phyloP scores from a whole-genome alignment of 768 basidiomycete species.

The Tephrocybe sp. region DNA sequence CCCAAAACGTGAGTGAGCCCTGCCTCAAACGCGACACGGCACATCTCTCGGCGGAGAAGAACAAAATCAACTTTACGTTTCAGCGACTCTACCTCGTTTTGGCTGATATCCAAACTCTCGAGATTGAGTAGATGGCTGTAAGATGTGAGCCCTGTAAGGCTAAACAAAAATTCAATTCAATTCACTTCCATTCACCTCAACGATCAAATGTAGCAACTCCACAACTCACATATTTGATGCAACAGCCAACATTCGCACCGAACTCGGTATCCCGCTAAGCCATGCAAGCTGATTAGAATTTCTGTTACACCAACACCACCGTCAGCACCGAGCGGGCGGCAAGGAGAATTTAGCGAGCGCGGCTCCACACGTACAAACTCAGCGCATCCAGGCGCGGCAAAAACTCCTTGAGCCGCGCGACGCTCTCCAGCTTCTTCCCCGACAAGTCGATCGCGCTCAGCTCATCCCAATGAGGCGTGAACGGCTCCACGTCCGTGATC shows the following conservation, averaged over 20 bases:
- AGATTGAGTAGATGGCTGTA: slow-evolving; percentile 85
- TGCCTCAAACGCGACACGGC: no score
- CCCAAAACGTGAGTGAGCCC: slow-evolving; percentile 17
- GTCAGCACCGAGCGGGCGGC: no score
- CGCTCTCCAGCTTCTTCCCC: slow-evolving; percentile 71
- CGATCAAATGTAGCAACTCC: neutral
- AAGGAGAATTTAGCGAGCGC: no score
- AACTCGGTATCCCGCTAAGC: slow-evolving; percentile 74
- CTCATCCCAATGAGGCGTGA: slow-evolving; percentile 92
- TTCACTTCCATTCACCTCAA: neutral
- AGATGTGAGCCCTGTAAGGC: slow-evolving; percentile 83
- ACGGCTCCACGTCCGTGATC: slow-evolving; percentile 93
- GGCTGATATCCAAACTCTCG: slow-evolving; percentile 86
- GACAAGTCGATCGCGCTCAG: slow-evolving; percentile 73
- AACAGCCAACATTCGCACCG: slow-evolving; percentile 74
- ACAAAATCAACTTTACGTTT: slow-evolving; percentile 57
- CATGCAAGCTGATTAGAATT: slow-evolving; percentile 74
- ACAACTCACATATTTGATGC: slow-evolving; percentile 66
- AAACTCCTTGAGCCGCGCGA: slow-evolving; percentile 85
- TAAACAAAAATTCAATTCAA: slow-evolving; percentile 25
- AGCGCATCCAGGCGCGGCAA: slow-evolving; percentile 75
- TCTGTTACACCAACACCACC: slow-evolving; percentile 39
- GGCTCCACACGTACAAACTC: slow-evolving; percentile 67
- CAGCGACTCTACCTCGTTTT: slow-evolving; percentile 86
- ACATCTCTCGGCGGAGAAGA: neutral